phyloP scores from a whole-genome alignment of 1,284 basidiomycete genomes.

The Rhodotorula glutinis region DNA sequence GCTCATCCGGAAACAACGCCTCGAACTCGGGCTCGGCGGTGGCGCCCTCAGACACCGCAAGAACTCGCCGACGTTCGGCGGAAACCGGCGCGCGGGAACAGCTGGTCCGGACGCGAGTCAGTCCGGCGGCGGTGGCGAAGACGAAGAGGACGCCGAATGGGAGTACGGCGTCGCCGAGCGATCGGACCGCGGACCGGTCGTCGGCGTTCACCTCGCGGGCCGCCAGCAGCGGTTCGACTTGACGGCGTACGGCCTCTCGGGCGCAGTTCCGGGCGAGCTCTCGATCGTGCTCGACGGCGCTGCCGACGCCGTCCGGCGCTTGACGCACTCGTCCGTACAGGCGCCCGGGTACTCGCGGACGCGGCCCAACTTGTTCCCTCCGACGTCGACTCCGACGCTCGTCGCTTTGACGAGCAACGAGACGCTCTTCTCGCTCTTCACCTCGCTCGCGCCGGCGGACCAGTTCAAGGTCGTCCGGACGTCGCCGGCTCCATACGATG shows the following conservation, averaged over 20 bases:
- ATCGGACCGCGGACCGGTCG: slow-evolving; percentile 32
- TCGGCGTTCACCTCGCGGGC: slow-evolving; percentile 25
- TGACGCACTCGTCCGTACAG: slow-evolving; percentile 21
- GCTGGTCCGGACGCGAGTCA: neutral
- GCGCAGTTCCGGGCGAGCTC: slow-evolving; percentile 4
- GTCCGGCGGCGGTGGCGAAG: neutral
- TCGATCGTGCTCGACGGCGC: slow-evolving; percentile 11
- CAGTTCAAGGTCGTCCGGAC: slow-evolving; percentile 17
- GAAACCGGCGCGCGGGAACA: neutral
- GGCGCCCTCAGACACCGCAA: slow-evolving; percentile 34
- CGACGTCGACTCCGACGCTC: slow-evolving; percentile 14
- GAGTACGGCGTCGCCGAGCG: slow-evolving; percentile 26
- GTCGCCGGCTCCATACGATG: slow-evolving; percentile 9
- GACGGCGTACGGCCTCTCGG: slow-evolving; percentile 5
- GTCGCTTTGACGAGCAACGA: slow-evolving; percentile 25
- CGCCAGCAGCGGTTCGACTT: neutral
- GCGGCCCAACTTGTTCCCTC: slow-evolving; percentile 28
- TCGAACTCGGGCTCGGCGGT: slow-evolving; percentile 37
- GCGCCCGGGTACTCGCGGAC: slow-evolving; percentile 33
- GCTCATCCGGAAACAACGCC: slow-evolving; percentile 30
- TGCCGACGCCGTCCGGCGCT: slow-evolving; percentile 21
- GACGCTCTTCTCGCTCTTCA: slow-evolving; percentile 4
- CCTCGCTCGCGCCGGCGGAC: neutral
- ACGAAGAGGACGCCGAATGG: slow-evolving; percentile 24
- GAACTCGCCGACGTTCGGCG: slow-evolving; percentile 36